Evolutionary conservation across 192 early-diverging fungal genomes (phyloP).

Genomic region (Backusella westeae): DNA sequence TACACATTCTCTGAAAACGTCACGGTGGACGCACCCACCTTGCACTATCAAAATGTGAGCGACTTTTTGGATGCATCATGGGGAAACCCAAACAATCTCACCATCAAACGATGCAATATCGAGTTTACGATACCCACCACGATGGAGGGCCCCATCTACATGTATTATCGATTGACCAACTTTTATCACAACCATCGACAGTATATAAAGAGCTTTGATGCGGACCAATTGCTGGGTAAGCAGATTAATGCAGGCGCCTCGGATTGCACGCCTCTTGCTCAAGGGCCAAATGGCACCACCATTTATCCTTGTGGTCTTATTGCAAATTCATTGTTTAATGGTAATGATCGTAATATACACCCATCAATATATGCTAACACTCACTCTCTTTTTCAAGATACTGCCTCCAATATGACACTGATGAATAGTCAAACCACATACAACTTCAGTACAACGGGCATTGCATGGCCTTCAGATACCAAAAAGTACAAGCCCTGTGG

Average conservation of each 20-base stretch:
- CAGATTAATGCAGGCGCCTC: constrained; percentile 19
- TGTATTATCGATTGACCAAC: constrained; percentile 94
- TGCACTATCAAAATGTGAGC: constrained; percentile 14
- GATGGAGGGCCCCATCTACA: constrained; percentile 76
- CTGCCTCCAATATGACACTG: constrained; percentile 18
- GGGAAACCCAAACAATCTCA: constrained; percentile 15
- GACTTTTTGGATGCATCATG: constrained; percentile 25
- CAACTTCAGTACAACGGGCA: constrained; percentile 57
- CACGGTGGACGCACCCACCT: constrained; percentile 20
- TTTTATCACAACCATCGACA: constrained; percentile 95
- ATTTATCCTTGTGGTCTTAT: constrained; percentile 93
- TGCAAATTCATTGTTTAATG: constrained; percentile 88
- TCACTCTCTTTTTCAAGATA: constrained; percentile 9
- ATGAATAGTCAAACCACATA: constrained; percentile 33
- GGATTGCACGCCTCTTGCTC: constrained; percentile 34
- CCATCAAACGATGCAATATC: constrained; percentile 61
- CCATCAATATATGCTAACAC: background rate
- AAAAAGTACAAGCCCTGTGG: constrained; percentile 64
- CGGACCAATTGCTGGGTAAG: constrained; percentile 71
- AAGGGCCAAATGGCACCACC: constrained; percentile 32
- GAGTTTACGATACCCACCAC: constrained; percentile 63
- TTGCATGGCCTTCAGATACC: constrained; percentile 85
- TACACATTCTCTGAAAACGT: constrained; percentile 8
- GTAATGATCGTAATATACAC: constrained; percentile 24
- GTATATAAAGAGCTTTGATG: constrained; percentile 81